These are phyloP conservation scores for Parmelia sp. DNA, from an alignment of 495 filamentous ascomycete genomes.

Conservation along the genomic window DNA sequence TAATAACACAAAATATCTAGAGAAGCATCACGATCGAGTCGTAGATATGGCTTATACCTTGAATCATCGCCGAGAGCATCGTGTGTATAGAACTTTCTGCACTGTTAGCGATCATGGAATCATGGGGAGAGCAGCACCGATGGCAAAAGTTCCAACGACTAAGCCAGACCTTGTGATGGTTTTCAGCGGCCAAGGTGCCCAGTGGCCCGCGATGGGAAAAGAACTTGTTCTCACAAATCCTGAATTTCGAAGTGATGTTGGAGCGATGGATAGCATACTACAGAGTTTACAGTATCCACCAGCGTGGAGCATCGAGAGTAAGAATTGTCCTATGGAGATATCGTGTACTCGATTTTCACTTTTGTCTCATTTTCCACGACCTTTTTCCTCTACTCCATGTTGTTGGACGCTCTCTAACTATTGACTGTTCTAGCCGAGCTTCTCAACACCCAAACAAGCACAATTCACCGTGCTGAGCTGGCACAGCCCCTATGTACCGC, in stretches of 20 bases:
- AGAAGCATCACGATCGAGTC: constrained; percentile 8
- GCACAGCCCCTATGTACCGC: constrained; percentile 30
- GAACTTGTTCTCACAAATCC: constrained; percentile 5
- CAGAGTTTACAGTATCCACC: not conserved
- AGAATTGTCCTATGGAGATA: not conserved
- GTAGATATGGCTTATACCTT: constrained; percentile 29
- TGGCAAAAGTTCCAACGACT: not conserved
- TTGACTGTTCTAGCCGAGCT: not conserved
- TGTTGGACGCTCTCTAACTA: not conserved
- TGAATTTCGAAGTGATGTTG: constrained; percentile 6
- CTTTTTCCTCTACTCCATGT: not conserved
- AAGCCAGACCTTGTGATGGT: constrained; percentile 19
- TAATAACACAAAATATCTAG: constrained; percentile 12
- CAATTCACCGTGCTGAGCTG: constrained; percentile 21
- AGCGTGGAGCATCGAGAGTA: not conserved
- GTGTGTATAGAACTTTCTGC: constrained; percentile 24
- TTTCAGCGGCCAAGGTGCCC: constrained; percentile 30
- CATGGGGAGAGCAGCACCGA: not conserved
- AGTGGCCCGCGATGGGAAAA: constrained; percentile 26
- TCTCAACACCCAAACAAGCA: constrained; percentile 7
- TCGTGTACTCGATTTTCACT: not conserved
- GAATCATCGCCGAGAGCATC: constrained; percentile 24
- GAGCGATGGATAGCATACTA: constrained; percentile 10
- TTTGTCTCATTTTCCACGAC: not conserved
- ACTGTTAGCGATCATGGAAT: constrained; percentile 1